Evolutionary conservation across 352 stramenopile genomes (phyloP).

Genomic region (Globisporangium acanthophoron): DNA sequence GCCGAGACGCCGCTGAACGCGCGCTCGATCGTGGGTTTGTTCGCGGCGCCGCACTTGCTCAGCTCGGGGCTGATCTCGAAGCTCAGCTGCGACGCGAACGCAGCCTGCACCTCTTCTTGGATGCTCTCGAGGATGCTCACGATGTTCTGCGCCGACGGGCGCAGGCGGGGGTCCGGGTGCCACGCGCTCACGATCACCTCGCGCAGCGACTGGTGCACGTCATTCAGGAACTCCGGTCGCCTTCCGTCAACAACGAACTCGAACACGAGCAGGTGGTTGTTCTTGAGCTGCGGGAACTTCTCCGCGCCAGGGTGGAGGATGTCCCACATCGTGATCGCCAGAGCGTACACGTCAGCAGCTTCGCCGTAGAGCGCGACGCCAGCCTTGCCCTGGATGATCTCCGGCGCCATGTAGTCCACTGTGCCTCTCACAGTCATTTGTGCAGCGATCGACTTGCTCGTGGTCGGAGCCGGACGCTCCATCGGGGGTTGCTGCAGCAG

Average conservation of each 20-base stretch:
- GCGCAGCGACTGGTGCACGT: slow-evolving; percentile 8
- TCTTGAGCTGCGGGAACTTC: slow-evolving; percentile 33
- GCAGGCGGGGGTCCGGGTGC: slow-evolving; percentile 10
- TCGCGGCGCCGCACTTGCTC: background rate
- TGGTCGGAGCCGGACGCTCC: background rate
- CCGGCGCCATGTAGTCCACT: slow-evolving; percentile 76
- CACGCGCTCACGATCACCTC: slow-evolving; percentile 20
- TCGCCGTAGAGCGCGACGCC: slow-evolving; percentile 51
- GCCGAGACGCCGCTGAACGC: slow-evolving; percentile 7
- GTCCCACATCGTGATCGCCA: slow-evolving; percentile 78
- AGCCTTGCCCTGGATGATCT: slow-evolving; percentile 68
- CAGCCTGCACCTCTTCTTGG: slow-evolving; percentile 16
- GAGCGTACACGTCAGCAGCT: slow-evolving; percentile 64
- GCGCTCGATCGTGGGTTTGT: background rate
- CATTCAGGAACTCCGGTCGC: slow-evolving; percentile 17
- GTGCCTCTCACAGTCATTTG: slow-evolving; percentile 65
- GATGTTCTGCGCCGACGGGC: slow-evolving; percentile 19
- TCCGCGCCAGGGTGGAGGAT: slow-evolving; percentile 45
- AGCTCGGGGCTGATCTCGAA: slow-evolving; percentile 4
- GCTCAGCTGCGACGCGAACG: slow-evolving; percentile 5
- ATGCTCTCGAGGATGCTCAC: slow-evolving; percentile 22
- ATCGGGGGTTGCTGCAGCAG: slow-evolving; percentile 3
- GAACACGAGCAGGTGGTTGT: slow-evolving; percentile 39
- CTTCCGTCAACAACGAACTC: slow-evolving; percentile 30
- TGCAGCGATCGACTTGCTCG: background rate